phyloP scores from a whole-genome alignment of 805 yeast genomes.

The Wickerhamiella brachini region DNA sequence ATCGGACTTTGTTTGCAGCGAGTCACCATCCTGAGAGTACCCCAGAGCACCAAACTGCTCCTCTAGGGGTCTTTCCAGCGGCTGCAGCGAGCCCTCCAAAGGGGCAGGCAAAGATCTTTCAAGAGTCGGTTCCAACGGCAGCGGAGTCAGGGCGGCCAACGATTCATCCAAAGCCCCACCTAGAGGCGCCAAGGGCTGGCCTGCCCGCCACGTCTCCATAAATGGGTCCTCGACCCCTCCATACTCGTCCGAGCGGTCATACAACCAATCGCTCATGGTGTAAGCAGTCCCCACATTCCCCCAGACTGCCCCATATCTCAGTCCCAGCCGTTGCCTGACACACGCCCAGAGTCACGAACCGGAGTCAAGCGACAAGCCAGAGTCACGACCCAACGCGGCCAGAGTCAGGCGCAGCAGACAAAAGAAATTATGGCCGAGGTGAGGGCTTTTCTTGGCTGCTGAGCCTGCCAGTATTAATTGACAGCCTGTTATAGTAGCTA shows the following conservation, averaged over 20 bases:
- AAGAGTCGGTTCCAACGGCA: neutral
- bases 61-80: neutral
- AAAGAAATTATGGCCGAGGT: too few relatives aligned
- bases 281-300: neutral
- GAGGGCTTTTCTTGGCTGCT: too few relatives aligned
- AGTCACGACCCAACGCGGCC: too few relatives aligned
- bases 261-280: neutral
- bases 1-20: neutral
- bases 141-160: neutral
- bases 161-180: neutral
- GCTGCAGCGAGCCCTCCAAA: neutral
- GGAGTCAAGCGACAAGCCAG: too few relatives aligned
- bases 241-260: neutral
- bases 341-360: too few relatives aligned
- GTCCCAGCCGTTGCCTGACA: neutral
- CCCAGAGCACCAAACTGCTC: neutral
- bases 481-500: too few relatives aligned
- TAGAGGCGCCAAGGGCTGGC: neutral
- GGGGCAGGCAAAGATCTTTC: neutral
- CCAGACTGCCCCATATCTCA: neutral
- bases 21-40: neutral
- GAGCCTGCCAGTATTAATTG: too few relatives aligned
- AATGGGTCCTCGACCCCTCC: conserved; percentile 1
- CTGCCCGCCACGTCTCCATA: neutral
- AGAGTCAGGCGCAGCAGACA: too few relatives aligned